Conservation (phyloP, 805 yeast genomes). For the Candida khao-thaluensis region DNA sequence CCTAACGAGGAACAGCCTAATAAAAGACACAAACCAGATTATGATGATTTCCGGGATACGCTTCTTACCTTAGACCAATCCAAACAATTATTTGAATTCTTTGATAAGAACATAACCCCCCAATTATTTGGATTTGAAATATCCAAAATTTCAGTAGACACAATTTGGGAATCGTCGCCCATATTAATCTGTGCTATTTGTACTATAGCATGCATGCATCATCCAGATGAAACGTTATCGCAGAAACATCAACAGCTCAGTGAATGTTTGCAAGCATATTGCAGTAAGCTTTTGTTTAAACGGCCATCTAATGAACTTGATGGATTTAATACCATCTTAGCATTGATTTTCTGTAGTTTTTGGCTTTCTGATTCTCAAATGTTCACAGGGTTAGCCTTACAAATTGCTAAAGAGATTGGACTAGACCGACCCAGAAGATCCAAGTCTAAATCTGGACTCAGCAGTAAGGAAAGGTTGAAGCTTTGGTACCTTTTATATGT, state of each 20-base stretch:
- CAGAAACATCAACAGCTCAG: constrained; percentile 28
- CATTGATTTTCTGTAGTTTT: constrained; percentile 62
- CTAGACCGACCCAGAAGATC: constrained; percentile 31
- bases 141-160: constrained; percentile 46
- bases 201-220: constrained; percentile 62
- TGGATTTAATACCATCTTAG: constrained; percentile 60
- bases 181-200: constrained; percentile 58
- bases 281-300: constrained; percentile 32
- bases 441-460: constrained; percentile 9
- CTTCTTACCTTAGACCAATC: constrained; percentile 42
- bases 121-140: constrained; percentile 67
- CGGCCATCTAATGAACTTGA: constrained; percentile 46
- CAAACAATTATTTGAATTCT: constrained; percentile 48
- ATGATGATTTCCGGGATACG: constrained; percentile 37
- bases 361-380: constrained; percentile 66
- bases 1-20: constrained; percentile 7
- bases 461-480: constrained; percentile 48
- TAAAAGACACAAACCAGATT: constrained; percentile 9
- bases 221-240: constrained; percentile 38
- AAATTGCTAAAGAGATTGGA: constrained; percentile 56
- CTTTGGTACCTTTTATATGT: constrained; percentile 67
- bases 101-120: constrained; percentile 55
- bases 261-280: constrained; percentile 30
- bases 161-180: constrained; percentile 56
- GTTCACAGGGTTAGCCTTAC: constrained; percentile 68